phyloP scores from a whole-genome alignment of 352 stramenopile genomes.

The Peronosclerospora sorghi region DNA sequence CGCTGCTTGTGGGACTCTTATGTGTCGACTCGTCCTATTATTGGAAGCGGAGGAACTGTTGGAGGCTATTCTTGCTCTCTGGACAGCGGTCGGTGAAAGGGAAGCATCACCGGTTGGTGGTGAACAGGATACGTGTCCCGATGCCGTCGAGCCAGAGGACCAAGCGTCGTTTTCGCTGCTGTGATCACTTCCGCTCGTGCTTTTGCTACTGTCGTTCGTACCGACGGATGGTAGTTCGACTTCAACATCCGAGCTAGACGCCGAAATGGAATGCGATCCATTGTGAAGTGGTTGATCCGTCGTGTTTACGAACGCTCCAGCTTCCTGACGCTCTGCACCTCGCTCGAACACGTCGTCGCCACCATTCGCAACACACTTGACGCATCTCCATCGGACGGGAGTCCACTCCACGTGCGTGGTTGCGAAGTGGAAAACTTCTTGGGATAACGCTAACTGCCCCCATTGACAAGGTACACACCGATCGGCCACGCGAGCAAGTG shows the following conservation, averaged over 20 bases:
- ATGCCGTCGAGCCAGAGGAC: not conserved
- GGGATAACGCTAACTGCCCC: slow-evolving; percentile 14
- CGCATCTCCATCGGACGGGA: slow-evolving; percentile 16
- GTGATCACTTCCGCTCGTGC: not conserved
- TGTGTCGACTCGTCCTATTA: not conserved
- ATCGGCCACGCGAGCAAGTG: slow-evolving; percentile 11
- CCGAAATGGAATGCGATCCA: slow-evolving; percentile 1
- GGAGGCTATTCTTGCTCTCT: not conserved
- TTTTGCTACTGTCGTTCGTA: slow-evolving; percentile 1
- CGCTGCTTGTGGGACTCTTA: not conserved
- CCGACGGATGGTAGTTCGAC: not conserved
- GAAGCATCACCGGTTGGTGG: not conserved
- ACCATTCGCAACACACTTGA: slow-evolving; percentile 3
- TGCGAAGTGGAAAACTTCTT: too few species aligned
- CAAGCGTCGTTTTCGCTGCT: not conserved
- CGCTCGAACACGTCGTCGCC: not conserved
- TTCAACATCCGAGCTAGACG: not conserved
- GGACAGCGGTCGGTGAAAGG: not conserved
- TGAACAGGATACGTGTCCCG: not conserved
- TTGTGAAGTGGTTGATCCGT: not conserved
- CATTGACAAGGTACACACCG: slow-evolving; percentile 2
- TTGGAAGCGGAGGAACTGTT: not conserved
- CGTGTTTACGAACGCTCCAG: not conserved
- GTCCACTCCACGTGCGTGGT: not conserved
- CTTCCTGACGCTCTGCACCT: not conserved